Evolutionary conservation across 1,284 basidiomycete genomes (phyloP), one percentile per base, ranked within the genome.

Genomic region (Ustilago xerochloae): DNA sequence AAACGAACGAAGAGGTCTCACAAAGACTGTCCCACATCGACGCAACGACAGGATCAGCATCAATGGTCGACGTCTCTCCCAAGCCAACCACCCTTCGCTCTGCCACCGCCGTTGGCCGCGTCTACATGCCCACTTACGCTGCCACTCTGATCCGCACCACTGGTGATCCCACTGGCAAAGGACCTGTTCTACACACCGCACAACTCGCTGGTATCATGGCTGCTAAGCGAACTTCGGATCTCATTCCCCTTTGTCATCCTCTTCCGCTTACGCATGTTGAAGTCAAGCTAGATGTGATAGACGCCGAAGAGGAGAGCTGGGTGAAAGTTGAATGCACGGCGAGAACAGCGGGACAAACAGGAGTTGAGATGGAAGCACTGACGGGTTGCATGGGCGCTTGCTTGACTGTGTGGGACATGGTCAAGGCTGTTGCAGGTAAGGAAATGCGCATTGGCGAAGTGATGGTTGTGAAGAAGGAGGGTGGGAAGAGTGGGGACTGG

Each of bases 351-450:
- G 68, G 63, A 0, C 63, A 52, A 43, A 81, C 80, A 88, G 93
- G 93, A 0, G 93, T 94, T 24, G 93, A 95, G 86, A 95, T 95
- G 93, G 93, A 95, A 85, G 93, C 93, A n/a, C 83, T 95, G 62
- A 93, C 91, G 22, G 91, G 90, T 20, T 92, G 92, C 13, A 91
- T 89, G 5, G 87, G 91, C n/a, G 90, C 90, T 4, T 87, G 92
- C 41, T 85, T 94, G 66, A 93, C 92, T 0, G 89, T 94, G 20
- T 94, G 93, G 93, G 93, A 94, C 81, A 94, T 94, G 93, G 87
- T 93, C 43, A 94, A 95, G 85, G 91, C 92, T 6, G 90, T 94
- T 1, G 92, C 91, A 4, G 93, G 93, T 18, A 88, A 88, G 81
- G 90, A 92, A 59, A 95, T 94, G 93, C 48, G 67, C 15, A 85